Percentiles rank a stretch among this genome's conserved stretches.
Evolutionary conservation across 73 alveolate genomes (phyloP).

Genomic region (Halteria grandinella): DNA sequence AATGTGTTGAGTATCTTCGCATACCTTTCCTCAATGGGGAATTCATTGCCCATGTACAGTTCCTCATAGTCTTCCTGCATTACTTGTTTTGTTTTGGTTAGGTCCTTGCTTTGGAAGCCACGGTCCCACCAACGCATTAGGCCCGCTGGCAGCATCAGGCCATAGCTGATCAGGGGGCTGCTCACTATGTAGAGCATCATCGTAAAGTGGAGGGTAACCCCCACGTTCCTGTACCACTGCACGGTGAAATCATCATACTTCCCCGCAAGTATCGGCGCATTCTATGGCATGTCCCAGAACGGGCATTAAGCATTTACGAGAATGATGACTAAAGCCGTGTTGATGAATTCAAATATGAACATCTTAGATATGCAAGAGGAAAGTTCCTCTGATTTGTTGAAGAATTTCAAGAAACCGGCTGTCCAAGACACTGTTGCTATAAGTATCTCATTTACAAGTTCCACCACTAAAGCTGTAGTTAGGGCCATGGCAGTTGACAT

Average conservation of each 20-base stretch:
- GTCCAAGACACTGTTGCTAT: constrained; percentile 21
- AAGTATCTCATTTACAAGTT: constrained; percentile 38
- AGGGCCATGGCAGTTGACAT: constrained; percentile 51
- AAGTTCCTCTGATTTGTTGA: constrained; percentile 38
- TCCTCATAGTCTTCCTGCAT: constrained; percentile 58
- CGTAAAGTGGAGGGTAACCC: constrained; percentile 48
- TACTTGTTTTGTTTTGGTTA: constrained; percentile 30
- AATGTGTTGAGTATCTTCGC: constrained; percentile 54
- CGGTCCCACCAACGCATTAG: constrained; percentile 47
- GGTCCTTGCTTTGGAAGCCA: constrained; percentile 22
- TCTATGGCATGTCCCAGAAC: constrained; percentile 21
- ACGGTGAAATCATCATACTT: constrained; percentile 54
- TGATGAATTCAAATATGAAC: constrained; percentile 64
- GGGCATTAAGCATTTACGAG: constrained; percentile 56
- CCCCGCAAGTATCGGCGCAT: constrained; percentile 51
- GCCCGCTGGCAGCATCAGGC: constrained; percentile 2
- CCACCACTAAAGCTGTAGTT: constrained; percentile 35
- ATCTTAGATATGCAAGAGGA: constrained; percentile 53
- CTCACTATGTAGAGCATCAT: constrained; percentile 51
- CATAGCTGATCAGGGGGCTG: constrained; percentile 52
- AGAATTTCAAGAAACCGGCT: constrained; percentile 47
- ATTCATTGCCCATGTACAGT: constrained; percentile 73
- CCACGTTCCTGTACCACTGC: constrained; percentile 66
- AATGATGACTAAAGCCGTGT: constrained; percentile 61
- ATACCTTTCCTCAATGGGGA: constrained; percentile 62